phyloP scores from a whole-genome alignment of 305 asterid genomes.

The Monarda citriodora region DNA sequence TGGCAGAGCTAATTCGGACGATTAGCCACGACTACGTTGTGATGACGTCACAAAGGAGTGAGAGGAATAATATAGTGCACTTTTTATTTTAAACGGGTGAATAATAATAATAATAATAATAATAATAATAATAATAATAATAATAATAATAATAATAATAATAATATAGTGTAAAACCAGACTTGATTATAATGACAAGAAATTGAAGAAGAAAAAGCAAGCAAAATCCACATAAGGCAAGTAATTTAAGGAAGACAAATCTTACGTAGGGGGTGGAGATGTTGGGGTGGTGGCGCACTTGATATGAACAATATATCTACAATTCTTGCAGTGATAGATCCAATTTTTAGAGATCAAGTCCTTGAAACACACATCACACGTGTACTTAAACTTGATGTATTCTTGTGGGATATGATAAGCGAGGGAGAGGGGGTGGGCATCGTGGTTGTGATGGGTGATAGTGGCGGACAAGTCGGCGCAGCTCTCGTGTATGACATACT shows the following conservation, averaged over 20 bases:
- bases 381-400: background rate
- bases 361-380: background rate
- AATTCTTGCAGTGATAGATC: slow-evolving; percentile 6
- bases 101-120: no score
- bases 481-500: slow-evolving; percentile 5
- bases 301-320: slow-evolving; percentile 12
- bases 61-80: no score
- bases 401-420: background rate
- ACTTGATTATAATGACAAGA: no score
- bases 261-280: background rate
- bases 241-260: background rate
- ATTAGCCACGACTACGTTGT: no score
- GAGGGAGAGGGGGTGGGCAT: slow-evolving; percentile 5
- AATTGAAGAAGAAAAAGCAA: background rate
- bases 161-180: no score
- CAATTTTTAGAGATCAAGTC: background rate
- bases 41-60: no score
- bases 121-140: no score
- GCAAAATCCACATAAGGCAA: no score
- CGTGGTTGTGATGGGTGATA: background rate
- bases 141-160: no score
- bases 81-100: no score
- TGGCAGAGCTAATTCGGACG: no score
- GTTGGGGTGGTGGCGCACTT: slow-evolving; percentile 7
- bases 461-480: background rate